phyloP scores from a whole-genome alignment of 2,329 filamentous ascomycete genomes.

The Penicillium crustosum region DNA sequence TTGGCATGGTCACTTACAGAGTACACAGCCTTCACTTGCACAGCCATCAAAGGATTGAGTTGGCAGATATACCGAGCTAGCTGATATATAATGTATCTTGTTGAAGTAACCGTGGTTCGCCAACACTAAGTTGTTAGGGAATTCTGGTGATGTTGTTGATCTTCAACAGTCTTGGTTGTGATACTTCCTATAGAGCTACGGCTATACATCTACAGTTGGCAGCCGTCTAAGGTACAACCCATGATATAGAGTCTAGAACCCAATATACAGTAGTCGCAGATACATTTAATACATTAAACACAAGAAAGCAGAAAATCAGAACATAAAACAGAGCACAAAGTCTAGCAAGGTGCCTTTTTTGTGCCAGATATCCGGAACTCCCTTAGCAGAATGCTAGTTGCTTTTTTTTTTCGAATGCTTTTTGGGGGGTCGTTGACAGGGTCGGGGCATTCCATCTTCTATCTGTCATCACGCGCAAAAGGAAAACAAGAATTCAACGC shows the following conservation, averaged over 20 bases:
- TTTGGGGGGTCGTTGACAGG: conserved; percentile 51
- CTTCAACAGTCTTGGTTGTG: too few species aligned
- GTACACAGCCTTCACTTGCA: too few species aligned
- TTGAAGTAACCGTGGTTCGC: too few species aligned
- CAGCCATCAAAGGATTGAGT: too few species aligned
- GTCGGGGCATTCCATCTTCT: conserved; percentile 50
- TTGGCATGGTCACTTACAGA: too few species aligned
- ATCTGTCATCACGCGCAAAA: conserved; percentile 38
- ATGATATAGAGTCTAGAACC: conserved; percentile 26
- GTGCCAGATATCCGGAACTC: conserved; percentile 85
- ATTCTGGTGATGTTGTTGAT: too few species aligned
- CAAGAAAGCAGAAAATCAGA: conserved; percentile 43
- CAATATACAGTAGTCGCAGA: conserved; percentile 38
- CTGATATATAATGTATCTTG: too few species aligned
- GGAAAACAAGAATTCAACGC: conserved; percentile 16
- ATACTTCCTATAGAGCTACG: background rate
- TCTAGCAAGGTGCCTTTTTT: conserved; percentile 45
- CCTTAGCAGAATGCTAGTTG: conserved; percentile 46
- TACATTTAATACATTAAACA: conserved; percentile 13
- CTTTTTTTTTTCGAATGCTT: conserved; percentile 54
- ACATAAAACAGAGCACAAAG: conserved; percentile 28
- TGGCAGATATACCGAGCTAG: too few species aligned
- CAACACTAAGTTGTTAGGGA: too few species aligned
- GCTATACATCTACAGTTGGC: background rate
- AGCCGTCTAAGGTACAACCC: conserved; percentile 15